Evolutionary conservation across 2,329 filamentous ascomycete genomes (phyloP).

Genomic region (Verticillium nubilum): DNA sequence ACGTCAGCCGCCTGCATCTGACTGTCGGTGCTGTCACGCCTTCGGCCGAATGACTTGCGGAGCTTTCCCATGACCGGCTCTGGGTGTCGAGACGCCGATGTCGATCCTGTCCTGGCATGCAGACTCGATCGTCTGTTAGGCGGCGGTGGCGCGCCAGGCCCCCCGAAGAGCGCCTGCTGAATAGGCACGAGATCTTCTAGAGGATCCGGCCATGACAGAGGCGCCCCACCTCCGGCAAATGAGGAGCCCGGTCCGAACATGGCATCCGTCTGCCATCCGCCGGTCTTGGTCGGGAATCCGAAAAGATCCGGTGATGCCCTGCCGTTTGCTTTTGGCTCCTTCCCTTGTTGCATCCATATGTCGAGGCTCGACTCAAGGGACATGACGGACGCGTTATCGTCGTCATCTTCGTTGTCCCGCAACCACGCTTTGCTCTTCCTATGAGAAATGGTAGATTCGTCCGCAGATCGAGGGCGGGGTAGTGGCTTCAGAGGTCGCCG

Average conservation of each 20-base stretch:
- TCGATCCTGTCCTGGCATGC: constrained; percentile 36
- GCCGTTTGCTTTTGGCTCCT: constrained; percentile 40
- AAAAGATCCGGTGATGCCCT: constrained; percentile 48
- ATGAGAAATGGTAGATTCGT: constrained; percentile 34
- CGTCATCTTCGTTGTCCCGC: constrained; percentile 30
- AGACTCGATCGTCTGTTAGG: constrained; percentile 50
- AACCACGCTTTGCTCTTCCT: constrained; percentile 36
- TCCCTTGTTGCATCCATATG: constrained; percentile 44
- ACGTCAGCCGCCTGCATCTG: constrained; percentile 3
- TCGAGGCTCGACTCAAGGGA: constrained; percentile 47
- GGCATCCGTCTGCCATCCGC: constrained; percentile 40
- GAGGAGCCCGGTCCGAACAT: constrained; percentile 37
- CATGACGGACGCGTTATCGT: constrained; percentile 32
- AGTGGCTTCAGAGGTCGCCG: neutral
- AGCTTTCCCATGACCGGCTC: constrained; percentile 13
- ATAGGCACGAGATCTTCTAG: constrained; percentile 40
- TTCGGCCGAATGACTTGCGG: constrained; percentile 18
- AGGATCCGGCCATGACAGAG: constrained; percentile 31
- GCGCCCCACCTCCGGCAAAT: constrained; percentile 20
- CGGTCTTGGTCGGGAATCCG: constrained; percentile 37
- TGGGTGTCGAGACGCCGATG: constrained; percentile 14
- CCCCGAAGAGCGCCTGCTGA: constrained; percentile 31
- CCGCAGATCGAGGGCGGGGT: constrained; percentile 38
- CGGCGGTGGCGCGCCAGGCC: constrained; percentile 35
- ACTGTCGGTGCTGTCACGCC: constrained; percentile 25